phyloP scores from a whole-genome alignment of 2,329 filamentous ascomycete genomes.

The Intubia oerlemansii region DNA sequence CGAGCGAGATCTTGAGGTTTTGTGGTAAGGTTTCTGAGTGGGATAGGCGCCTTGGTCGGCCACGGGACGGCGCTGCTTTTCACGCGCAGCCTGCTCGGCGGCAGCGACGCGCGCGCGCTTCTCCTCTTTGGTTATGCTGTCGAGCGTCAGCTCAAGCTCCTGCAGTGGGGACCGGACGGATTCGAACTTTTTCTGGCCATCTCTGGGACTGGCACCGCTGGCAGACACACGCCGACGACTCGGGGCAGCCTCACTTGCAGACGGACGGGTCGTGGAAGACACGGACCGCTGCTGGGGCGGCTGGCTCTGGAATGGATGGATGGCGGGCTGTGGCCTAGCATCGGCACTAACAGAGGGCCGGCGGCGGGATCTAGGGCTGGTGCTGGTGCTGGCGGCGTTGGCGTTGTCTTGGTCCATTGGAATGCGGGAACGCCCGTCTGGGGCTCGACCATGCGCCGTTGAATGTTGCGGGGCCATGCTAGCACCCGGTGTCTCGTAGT shows the following conservation, averaged over 20 bases:
- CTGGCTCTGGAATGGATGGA: no score
- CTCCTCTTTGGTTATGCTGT: conserved; percentile 89
- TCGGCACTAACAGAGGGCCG: conserved; percentile 5
- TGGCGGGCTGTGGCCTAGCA: conserved; percentile 3
- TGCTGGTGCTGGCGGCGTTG: no score
- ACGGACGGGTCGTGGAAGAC: no score
- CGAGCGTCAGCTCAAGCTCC: conserved; percentile 75
- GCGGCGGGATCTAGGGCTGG: conserved; percentile 8
- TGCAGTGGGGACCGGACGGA: conserved; percentile 78
- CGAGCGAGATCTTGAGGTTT: no score
- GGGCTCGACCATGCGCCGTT: not conserved
- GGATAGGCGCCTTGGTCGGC: not conserved
- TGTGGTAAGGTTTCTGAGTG: no score
- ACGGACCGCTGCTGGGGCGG: no score
- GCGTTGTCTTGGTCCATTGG: conserved; percentile 12
- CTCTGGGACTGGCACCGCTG: no score
- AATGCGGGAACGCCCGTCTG: conserved; percentile 3
- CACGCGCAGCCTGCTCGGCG: conserved; percentile 52
- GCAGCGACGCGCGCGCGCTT: conserved; percentile 70
- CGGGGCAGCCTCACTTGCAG: no score
- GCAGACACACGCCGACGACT: no score
- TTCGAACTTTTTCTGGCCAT: conserved; percentile 48
- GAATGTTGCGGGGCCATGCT: no score
- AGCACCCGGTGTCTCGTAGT: conserved; percentile 11
- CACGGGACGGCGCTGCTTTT: conserved; percentile 25